Evolutionary conservation across 2,329 filamentous ascomycete genomes (phyloP), one percentile per base, ranked within the genome.

Genomic region (Decorospora gaudefroyi): DNA sequence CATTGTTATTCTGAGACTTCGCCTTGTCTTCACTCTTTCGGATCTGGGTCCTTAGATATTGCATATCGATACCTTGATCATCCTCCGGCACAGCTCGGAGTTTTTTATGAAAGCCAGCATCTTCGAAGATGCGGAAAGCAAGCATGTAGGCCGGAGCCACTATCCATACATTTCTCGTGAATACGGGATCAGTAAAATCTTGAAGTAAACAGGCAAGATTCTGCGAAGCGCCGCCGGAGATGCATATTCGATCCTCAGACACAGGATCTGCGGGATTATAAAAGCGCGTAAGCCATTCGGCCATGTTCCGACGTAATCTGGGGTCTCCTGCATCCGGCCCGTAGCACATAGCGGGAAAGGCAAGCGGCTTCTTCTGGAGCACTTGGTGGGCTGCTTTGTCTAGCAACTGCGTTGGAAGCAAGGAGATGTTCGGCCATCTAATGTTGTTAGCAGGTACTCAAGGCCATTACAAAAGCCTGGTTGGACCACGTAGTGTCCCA

Each of bases 141-240:
- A 95, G 76, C 69, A 89, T 87, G 65, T 95, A 96, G 32, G 86
- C 86, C 4, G 91, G 91, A 13, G 86, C 83, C 1, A 90, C 83
- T 70, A 91, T 80, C 87, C 88, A 96, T 7, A 95, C 77, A 54
- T 82, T 82, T 31, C 80, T 76, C 1, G 91, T 96, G 61, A 84
- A 86, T 2, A 76, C 70, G 1, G 88, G 87, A 66, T 96, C 91
- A 0, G 89, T 87, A 63, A 87, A 96, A 19, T 87, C 87, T 67
- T 87, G 82, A 35, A 96, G 73, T 3, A 95, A 73, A 61, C 83
- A 87, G 0, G 87, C 89, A 2, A 95, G 69, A 64, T 85, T 90
- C 75, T 95, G 90, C 54, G 84, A 88, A 3, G 91, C 91, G 11
- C 91, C 91, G 30, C 90, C 90, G 0, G 88, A 88, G 65, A 96